Percentiles rank a stretch among this genome's conserved stretches.
These are phyloP conservation scores for Globisporangium rhizosaccharum DNA, from an alignment of 352 stramenopile genomes.

Conservation along the genomic window DNA sequence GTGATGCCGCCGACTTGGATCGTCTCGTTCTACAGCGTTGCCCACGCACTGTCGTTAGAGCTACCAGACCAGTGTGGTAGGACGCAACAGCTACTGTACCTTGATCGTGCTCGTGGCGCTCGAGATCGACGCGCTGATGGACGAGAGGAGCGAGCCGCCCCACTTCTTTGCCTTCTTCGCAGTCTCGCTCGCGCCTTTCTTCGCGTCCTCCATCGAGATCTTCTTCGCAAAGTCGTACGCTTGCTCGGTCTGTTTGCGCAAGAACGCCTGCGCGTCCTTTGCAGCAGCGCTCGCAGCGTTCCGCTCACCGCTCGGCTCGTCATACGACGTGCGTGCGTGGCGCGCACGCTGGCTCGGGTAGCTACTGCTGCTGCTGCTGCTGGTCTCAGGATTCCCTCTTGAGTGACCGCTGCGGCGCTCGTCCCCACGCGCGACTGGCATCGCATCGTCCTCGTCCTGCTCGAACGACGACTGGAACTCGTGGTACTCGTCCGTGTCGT, in stretches of 20 bases:
- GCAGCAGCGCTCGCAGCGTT: slow-evolving; percentile 25
- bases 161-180: slow-evolving; percentile 88
- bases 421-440: background rate
- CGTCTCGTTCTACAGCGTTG: slow-evolving; percentile 47
- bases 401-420: background rate
- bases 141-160: slow-evolving; percentile 74
- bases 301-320: slow-evolving; percentile 14
- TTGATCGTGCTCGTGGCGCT: slow-evolving; percentile 54
- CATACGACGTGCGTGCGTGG: slow-evolving; percentile 23
- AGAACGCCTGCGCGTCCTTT: slow-evolving; percentile 54
- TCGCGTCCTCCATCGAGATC: slow-evolving; percentile 82
- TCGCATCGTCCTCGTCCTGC: slow-evolving; percentile 16
- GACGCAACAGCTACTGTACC: slow-evolving; percentile 17
- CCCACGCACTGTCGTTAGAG: background rate
- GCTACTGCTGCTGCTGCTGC: slow-evolving; percentile 12
- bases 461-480: slow-evolving; percentile 57
- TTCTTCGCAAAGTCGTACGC: slow-evolving; percentile 87
- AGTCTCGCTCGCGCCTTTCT: slow-evolving; percentile 73
- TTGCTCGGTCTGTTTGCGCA: slow-evolving; percentile 82
- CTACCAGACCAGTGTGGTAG: too few relatives aligned
- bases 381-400: too few relatives aligned
- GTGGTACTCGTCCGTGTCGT: slow-evolving; percentile 40
- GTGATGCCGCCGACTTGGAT: slow-evolving; percentile 67
- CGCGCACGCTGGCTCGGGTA: slow-evolving; percentile 8
- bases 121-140: slow-evolving; percentile 71